Evolutionary conservation across 805 yeast species (phyloP), one percentile per base, ranked within the genome.

Genomic region (Yamadazyma kitorensis): DNA sequence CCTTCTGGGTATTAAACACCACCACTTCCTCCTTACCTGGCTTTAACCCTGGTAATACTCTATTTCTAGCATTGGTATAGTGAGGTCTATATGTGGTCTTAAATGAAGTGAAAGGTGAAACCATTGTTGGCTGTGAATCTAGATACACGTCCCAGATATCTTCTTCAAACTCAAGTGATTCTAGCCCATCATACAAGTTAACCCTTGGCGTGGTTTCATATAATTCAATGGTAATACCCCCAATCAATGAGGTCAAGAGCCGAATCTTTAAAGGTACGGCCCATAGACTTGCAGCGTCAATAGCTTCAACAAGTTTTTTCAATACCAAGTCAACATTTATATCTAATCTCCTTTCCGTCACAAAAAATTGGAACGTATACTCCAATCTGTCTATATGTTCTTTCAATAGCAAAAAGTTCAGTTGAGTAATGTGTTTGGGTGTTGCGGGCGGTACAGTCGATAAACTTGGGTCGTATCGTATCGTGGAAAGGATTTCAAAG

Each of bases 51-150:
- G 72, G 55, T 19, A 76, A 49, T 27, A 59, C 45, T 27, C 86
- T 61, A 1, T 54, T 55, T 37, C 97, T 61, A 0, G 95, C 82
- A 2, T 54, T 66, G 27, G 64, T 72, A 54, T 89, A 88, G 29
- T 70, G 76, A 3, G 62, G 64, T 42, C 98, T 68, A 16, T 67
- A 59, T 0, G 96, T 85, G 0, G 98, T 91, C 55, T 91, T 91
- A 61, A 88, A 83, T 4, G 94, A 81, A 0, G 96, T 86, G 57
- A 84, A 86, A 2, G 48, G 85, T 2, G 94, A 76, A 2, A 77
- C 71, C 27, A 70, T 44, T 1, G 74, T 68, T 1, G 78, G 66
- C 19, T 67, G 57, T 0, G 63, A 50, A 51, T 84, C 91, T 4
- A 88, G 48, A 47, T 76, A 78, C 0, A 87, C 78, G 14, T 69